These are phyloP conservation scores for Sonneratia caseolaris DNA, from an alignment of 345 rosid species.

Conservation along the genomic window DNA sequence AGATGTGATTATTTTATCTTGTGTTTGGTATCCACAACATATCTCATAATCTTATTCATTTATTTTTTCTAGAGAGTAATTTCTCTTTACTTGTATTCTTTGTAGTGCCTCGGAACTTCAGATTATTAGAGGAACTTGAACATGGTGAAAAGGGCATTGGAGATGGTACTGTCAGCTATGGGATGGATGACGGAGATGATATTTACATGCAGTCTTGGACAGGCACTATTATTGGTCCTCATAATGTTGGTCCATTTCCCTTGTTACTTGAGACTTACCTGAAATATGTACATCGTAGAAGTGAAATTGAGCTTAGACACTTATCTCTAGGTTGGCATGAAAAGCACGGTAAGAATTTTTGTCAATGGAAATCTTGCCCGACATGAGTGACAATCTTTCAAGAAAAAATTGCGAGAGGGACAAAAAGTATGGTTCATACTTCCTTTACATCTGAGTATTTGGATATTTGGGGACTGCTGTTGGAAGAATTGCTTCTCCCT, in stretches of 20 bases:
- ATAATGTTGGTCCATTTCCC: conserved; percentile 2
- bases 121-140: conserved; percentile 12
- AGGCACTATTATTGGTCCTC: conserved; percentile 12
- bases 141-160: conserved; percentile 11
- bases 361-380: neutral
- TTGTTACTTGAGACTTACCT: neutral
- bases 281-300: neutral
- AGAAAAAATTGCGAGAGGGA: neutral
- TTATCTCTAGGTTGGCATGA: neutral
- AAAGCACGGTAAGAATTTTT: neutral
- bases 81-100: neutral
- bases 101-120: conserved; percentile 10
- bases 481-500: neutral
- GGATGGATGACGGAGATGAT: conserved; percentile 13
- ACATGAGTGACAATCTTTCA: neutral
- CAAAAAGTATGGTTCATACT: neutral
- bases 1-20: neutral
- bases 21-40: neutral
- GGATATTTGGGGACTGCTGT: neutral
- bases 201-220: conserved; percentile 13
- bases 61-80: neutral
- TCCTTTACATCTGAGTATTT: neutral
- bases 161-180: conserved; percentile 13
- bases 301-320: neutral
- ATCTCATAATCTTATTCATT: neutral